Conservation (phyloP, 805 yeast species). For the Lachancea sp. region DNA sequence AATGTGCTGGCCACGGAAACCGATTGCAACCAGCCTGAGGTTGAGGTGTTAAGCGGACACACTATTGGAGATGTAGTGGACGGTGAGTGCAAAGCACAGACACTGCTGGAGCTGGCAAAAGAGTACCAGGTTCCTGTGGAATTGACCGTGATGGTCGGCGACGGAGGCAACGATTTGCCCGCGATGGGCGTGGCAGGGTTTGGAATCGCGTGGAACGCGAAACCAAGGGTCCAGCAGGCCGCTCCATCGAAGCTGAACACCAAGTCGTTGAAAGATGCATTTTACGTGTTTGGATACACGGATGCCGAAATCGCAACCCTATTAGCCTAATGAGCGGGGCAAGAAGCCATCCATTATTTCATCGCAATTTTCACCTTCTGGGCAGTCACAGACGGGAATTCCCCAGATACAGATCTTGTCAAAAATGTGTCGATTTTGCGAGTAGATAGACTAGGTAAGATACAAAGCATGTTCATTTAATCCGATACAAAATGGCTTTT, state of each 20-base stretch:
- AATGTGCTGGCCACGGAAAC: constrained; percentile 51
- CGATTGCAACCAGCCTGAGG: constrained; percentile 35
- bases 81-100: constrained; percentile 73
- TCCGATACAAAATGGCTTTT: no score
- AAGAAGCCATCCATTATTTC: no score
- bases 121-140: constrained; percentile 46
- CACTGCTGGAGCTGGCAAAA: constrained; percentile 55
- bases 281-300: constrained; percentile 72
- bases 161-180: constrained; percentile 91
- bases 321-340: no score
- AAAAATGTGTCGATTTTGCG: neutral
- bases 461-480: neutral
- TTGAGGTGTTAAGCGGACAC: constrained; percentile 58
- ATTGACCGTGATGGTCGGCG: constrained; percentile 80
- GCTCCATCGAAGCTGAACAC: constrained; percentile 84
- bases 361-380: no score
- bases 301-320: constrained; percentile 45
- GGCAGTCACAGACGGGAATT: no score
- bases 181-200: constrained; percentile 92
- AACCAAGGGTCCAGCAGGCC: constrained; percentile 76
- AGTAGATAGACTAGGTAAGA: neutral
- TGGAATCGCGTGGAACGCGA: constrained; percentile 97
- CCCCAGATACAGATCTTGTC: neutral
- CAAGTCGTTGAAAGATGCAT: constrained; percentile 61
- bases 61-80: constrained; percentile 80